Evolutionary conservation across 129 eudicot species (phyloP), one percentile per base, ranked within the genome.

Genomic region (Escallonia herrerae): DNA sequence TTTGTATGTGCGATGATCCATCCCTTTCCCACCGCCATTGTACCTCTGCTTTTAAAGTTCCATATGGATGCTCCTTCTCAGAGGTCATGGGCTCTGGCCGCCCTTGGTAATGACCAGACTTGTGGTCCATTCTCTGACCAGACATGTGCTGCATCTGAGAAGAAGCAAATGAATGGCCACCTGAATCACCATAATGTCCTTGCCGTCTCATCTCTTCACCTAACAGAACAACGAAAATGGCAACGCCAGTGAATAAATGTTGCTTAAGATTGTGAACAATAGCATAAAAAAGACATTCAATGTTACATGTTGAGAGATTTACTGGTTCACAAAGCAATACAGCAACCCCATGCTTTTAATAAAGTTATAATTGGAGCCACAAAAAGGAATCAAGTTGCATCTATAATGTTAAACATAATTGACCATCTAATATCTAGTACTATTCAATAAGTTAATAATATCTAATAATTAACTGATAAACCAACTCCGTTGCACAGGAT

Each of bases 1-100:
- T 80, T 54, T 66, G 72, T 66, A 74, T 72, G 56, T 74, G 83
- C 41, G 89, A 81, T 43, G 89, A 75, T 40, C 78, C 85, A 77
- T 83, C 89, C 66, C 83, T 77, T 55, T 83, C 89, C 85, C 85
- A 77, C 65, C 79, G 72, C 89, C 89, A 80, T 62, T 83, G 85
- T 12, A 62, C 83, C 61, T 80, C 89, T 3, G 71, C 82, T 69
- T 77, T 83, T 58, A 75, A 42, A 60, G 75, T 56, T 58, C 80
- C 80, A 67, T 79, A 79, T 6, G 79, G 68, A 63, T 59, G 80
- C 49, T 76, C 85, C 53, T 79, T 77, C 61, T 79, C 85, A 12
- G 77, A 60, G 43, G 43, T 71, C 39, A 58, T 14, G 41, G 77
- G 68, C 37, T 77, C 83, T 56, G 62, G 67, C 43, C 80, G 63